Evolutionary conservation across 257 asterid genomes (phyloP).

Genomic region (Verbena officinalis): DNA sequence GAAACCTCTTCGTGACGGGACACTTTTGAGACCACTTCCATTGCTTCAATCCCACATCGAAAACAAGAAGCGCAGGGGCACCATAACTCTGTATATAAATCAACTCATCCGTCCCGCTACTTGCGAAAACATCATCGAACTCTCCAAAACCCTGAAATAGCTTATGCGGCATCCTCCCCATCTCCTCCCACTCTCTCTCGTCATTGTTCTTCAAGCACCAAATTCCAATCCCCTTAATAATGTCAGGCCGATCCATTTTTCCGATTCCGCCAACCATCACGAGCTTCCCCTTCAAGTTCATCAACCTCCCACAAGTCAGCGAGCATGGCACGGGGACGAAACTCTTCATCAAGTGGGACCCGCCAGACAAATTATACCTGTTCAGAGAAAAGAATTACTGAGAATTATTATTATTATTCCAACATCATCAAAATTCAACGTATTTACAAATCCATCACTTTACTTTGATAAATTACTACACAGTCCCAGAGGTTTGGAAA

Average conservation of each 20-base stretch:
- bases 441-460: no score
- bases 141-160: conserved; percentile 95
- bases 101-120: conserved; percentile 84
- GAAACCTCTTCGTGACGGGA: conserved; percentile 85
- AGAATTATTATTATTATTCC: no score
- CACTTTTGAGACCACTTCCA: conserved; percentile 97
- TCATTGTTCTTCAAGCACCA: conserved; percentile 63
- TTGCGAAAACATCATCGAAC: conserved; percentile 89
- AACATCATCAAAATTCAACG: no score
- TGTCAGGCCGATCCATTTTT: conserved; percentile 73
- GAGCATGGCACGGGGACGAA: conserved; percentile 80
- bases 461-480: no score
- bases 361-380: conserved; percentile 53
- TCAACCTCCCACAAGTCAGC: conserved; percentile 87
- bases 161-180: conserved; percentile 85
- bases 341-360: conserved; percentile 56
- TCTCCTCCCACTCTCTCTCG: conserved; percentile 80
- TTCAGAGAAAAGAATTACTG: no score
- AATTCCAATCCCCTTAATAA: conserved; percentile 88
- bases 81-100: conserved; percentile 94
- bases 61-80: conserved; percentile 78
- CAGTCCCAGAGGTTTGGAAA: no score
- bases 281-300: conserved; percentile 79
- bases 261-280: conserved; percentile 96
- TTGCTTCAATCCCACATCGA: conserved; percentile 56